A percentile compares a stretch with the other conserved stretches of the same genome.
Evolutionary conservation across 495 filamentous ascomycete species (phyloP).

Genomic region (Aspergillus avenaceus): DNA sequence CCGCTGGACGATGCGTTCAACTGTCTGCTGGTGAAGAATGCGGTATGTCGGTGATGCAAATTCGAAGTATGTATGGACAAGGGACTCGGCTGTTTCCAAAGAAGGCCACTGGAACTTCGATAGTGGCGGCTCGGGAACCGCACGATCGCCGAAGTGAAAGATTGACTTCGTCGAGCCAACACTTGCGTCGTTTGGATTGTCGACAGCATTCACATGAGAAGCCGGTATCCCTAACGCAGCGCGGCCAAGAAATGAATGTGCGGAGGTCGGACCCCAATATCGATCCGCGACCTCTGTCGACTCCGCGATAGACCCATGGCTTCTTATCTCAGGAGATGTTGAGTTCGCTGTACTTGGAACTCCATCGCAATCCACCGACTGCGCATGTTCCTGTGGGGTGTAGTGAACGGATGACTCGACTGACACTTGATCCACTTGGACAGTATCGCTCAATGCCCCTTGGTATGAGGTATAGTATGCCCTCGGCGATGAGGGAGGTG

Average conservation of each 20-base stretch:
- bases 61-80: constrained; percentile 28
- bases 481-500: constrained; percentile 10
- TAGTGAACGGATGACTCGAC: background rate
- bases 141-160: constrained; percentile 23
- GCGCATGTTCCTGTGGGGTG: background rate
- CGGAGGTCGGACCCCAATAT: constrained; percentile 24
- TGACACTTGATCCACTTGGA: background rate
- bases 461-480: background rate
- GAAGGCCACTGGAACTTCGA: constrained; percentile 21
- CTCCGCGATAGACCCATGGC: background rate
- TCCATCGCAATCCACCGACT: background rate
- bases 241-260: constrained; percentile 24
- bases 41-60: constrained; percentile 30
- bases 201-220: constrained; percentile 7
- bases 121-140: constrained; percentile 9
- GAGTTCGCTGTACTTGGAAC: background rate
- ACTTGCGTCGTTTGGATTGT: background rate
- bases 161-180: constrained; percentile 11
- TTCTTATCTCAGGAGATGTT: background rate
- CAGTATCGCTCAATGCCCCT: background rate
- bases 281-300: constrained; percentile 13
- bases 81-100: constrained; percentile 6
- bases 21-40: constrained; percentile 23
- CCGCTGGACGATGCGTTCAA: constrained; percentile 13
- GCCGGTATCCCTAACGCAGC: constrained; percentile 15